Percentiles rank a stretch among this genome's conserved stretches.
These are phyloP conservation scores for Boletus subcaerulescens DNA, from an alignment of 768 basidiomycete genomes.

Conservation along the genomic window DNA sequence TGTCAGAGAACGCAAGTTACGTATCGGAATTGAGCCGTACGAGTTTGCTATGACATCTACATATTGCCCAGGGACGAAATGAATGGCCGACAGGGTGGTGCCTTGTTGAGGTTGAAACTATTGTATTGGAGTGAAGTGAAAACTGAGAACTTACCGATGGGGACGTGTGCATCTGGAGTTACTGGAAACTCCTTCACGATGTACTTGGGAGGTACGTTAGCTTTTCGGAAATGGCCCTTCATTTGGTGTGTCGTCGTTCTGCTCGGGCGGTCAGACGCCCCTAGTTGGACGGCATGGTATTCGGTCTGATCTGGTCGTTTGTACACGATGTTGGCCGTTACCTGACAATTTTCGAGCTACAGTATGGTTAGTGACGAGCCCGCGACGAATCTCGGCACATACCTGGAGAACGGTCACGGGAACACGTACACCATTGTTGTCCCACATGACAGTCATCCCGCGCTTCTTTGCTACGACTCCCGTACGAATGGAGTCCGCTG, in stretches of 20 bases:
- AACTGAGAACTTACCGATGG: slow-evolving; percentile 61
- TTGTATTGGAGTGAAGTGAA: background rate
- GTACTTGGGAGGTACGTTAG: slow-evolving; percentile 77
- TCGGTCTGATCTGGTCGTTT: slow-evolving; percentile 62
- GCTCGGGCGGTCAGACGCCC: slow-evolving; percentile 69
- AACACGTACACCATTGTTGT: slow-evolving; percentile 78
- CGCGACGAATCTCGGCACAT: slow-evolving; percentile 19
- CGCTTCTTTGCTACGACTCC: slow-evolving; percentile 93
- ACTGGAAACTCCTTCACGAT: slow-evolving; percentile 88
- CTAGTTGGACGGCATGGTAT: slow-evolving; percentile 93
- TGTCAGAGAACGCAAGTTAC: slow-evolving; percentile 6
- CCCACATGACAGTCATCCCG: slow-evolving; percentile 94
- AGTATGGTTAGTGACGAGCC: slow-evolving; percentile 10
- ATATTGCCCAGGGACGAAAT: slow-evolving; percentile 96
- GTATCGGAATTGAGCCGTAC: slow-evolving; percentile 44
- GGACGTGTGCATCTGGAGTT: slow-evolving; percentile 84
- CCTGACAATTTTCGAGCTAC: slow-evolving; percentile 86
- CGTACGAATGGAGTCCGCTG: slow-evolving; percentile 79
- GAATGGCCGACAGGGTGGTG: slow-evolving; percentile 83
- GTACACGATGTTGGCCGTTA: slow-evolving; percentile 72
- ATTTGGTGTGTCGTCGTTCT: slow-evolving; percentile 77
- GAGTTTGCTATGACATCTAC: slow-evolving; percentile 90
- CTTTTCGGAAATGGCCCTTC: slow-evolving; percentile 86
- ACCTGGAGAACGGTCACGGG: slow-evolving; percentile 97
- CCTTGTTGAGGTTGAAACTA: slow-evolving; percentile 42